Conservation (phyloP, 2,329 filamentous ascomycete species). For the Fonsecaea pugnacius region DNA sequence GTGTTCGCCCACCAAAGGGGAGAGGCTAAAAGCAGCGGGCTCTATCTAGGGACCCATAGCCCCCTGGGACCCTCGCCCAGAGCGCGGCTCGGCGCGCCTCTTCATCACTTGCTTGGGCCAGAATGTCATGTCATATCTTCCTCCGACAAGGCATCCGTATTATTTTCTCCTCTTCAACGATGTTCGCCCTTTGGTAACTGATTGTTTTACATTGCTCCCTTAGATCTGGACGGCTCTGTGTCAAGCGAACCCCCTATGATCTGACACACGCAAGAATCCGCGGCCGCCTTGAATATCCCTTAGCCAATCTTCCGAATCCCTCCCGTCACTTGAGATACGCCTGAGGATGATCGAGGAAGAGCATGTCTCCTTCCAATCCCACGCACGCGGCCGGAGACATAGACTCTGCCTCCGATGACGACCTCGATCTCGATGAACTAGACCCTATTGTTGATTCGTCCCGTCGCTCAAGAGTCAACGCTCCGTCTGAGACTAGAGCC, state of each 20-base stretch:
- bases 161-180: slow-evolving; percentile 5
- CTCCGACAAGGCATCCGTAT: slow-evolving; percentile 15
- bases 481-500: slow-evolving; percentile 7
- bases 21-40: not conserved
- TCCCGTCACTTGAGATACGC: not conserved
- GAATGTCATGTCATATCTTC: slow-evolving; percentile 18
- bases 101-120: slow-evolving; percentile 8
- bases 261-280: not conserved
- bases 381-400: slow-evolving; percentile 28
- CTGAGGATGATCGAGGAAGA: slow-evolving; percentile 27
- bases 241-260: not conserved
- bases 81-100: not conserved
- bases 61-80: not conserved
- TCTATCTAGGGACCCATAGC: not conserved
- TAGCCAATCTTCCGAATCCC: not conserved
- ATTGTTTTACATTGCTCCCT: not conserved
- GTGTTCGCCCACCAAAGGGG: not conserved
- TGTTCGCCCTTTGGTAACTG: not conserved
- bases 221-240: not conserved
- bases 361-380: slow-evolving; percentile 25
- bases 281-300: not conserved
- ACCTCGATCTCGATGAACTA: slow-evolving; percentile 53
- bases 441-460: slow-evolving; percentile 42
- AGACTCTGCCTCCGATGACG: slow-evolving; percentile 48
- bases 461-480: not conserved